These are phyloP conservation scores for Dissophora ornata DNA, from an alignment of 192 early-diverging fungal genomes.

Conservation along the genomic window DNA sequence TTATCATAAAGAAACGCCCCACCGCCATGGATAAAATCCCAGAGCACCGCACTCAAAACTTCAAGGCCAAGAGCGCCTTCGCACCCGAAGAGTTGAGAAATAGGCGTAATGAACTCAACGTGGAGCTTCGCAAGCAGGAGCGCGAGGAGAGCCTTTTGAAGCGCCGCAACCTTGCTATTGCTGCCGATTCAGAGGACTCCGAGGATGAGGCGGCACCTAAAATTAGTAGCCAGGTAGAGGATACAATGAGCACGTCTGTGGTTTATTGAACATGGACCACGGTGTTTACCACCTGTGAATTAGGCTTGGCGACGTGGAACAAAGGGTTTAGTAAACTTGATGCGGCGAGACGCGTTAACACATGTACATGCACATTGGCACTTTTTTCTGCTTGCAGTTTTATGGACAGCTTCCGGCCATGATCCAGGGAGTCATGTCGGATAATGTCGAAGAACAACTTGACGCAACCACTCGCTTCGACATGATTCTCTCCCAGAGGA, in stretches of 20 bases:
- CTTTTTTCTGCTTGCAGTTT: constrained; percentile 62
- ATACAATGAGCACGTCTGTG: too few relatives aligned
- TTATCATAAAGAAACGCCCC: too few relatives aligned
- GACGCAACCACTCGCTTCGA: constrained; percentile 88
- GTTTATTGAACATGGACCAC: too few relatives aligned
- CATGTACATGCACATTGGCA: too few relatives aligned
- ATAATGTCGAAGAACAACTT: constrained; percentile 82
- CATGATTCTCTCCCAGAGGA: too few relatives aligned
- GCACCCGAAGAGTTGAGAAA: constrained; percentile 92
- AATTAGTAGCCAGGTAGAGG: constrained; percentile 68
- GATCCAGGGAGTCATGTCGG: constrained; percentile 82
- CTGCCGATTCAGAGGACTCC: constrained; percentile 72
- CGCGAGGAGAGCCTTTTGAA: constrained; percentile 93
- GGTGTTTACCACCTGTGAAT: too few relatives aligned
- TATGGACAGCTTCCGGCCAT: constrained; percentile 84
- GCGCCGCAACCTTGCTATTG: constrained; percentile 84
- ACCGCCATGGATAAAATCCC: constrained; percentile 66
- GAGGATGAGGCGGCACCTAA: constrained; percentile 77
- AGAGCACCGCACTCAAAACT: constrained; percentile 75
- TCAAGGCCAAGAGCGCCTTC: constrained; percentile 89
- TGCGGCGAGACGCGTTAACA: too few relatives aligned
- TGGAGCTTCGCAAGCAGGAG: constrained; percentile 96
- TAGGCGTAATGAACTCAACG: constrained; percentile 90
- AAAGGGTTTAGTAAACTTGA: too few relatives aligned
- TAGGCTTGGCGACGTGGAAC: too few relatives aligned